Conservation (phyloP, 225 moss, liverwort and hornwort genomes). For the Asterella californica region DNA sequence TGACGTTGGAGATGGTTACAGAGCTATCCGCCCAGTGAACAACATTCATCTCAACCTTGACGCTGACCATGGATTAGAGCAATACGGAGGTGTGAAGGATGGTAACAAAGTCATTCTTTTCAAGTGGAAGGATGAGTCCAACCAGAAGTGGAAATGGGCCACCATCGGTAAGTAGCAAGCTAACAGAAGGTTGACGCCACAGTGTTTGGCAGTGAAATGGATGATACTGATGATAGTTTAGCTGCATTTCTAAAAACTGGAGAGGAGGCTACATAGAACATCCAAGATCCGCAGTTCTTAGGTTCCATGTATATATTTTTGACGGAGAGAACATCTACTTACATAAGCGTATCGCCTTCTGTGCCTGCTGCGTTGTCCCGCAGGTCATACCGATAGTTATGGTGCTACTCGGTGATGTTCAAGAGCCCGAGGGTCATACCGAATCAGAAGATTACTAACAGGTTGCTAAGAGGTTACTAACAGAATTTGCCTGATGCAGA, state of each 20-base stretch:
- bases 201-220: not conserved
- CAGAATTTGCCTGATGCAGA: constrained; percentile 5
- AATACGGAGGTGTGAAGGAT: constrained; percentile 63
- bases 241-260: not conserved
- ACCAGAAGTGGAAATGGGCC: constrained; percentile 71
- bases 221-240: not conserved
- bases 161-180: constrained; percentile 14
- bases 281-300: not conserved
- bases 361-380: constrained; percentile 6
- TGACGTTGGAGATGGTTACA: constrained; percentile 65
- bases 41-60: constrained; percentile 65
- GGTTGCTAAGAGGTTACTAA: not conserved
- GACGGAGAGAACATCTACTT: not conserved
- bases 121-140: constrained; percentile 72
- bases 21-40: constrained; percentile 61
- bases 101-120: constrained; percentile 63
- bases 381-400: constrained; percentile 11
- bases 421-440: not conserved
- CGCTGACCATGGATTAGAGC: constrained; percentile 56
- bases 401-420: constrained; percentile 6
- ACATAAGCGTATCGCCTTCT: not conserved
- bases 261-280: not conserved
- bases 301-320: not conserved
- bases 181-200: not conserved
- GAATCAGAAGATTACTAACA: not conserved